Evolutionary conservation across 2,329 filamentous ascomycete species (phyloP), one percentile per base, ranked within the genome.

Genomic region (Chaetomium sp.): DNA sequence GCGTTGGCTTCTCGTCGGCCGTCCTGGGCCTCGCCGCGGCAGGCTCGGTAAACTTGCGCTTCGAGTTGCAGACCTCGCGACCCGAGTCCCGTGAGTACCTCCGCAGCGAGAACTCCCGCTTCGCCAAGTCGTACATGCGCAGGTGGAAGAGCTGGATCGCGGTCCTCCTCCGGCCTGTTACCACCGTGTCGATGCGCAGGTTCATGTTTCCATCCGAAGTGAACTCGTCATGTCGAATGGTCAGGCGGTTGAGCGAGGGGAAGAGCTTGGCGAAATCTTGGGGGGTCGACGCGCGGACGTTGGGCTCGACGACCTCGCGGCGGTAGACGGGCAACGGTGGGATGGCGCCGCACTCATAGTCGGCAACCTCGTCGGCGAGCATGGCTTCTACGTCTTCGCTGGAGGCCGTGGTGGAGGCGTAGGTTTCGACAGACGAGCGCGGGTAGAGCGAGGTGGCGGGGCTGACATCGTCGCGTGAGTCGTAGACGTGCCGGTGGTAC

Each of bases 141-240:
- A 98, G 82, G 77, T 99, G 94, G 78, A 97, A 98, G 56, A 99
- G 87, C 75, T 89, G 86, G 12, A 87, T 78, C 5, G 88, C 91
- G 72, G 90, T 85, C 70, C 87, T 87, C 68, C 87, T 85, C 68
- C 85, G 85, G 49, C 85, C 84, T 29, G 84, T 83, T 54, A 91
- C 85, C 68, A 90, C 82, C 6, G 92, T 94, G 75, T 97, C 93
- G 65, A 98, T 84, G 35, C 93, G 89, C 64, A 99, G 83, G 75
- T 98, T 98, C 92, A 97, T 96, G 81, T 97, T 97, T 42, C 94
- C 94, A 75, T 99, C 94, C 4, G 89, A 79, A 0, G 93, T 95
- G 57, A 91, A 87, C 77, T 97, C 92, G 75, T 98, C 95, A 75
- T 98, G 94, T 31, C 90, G 87, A 73, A 99, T 92, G 42, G 87